Percentiles rank a stretch among this genome's conserved stretches.
Conservation (phyloP, 495 filamentous ascomycete species). For the Margaritispora aquatica region DNA sequence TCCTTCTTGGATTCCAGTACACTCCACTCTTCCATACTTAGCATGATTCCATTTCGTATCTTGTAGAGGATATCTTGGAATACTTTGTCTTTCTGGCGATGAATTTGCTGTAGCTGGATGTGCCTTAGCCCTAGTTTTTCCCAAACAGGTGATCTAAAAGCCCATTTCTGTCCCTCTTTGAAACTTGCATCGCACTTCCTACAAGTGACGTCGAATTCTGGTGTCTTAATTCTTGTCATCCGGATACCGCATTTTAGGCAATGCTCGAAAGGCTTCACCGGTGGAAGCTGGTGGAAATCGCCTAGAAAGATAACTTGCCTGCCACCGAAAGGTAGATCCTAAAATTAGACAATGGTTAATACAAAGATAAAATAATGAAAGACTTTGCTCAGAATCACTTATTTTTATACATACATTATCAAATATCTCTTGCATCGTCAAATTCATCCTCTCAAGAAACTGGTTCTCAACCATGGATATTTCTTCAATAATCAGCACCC, state of each 20-base stretch:
- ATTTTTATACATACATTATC: background rate
- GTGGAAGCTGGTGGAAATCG: slow-evolving; percentile 40
- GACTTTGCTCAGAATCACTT: background rate
- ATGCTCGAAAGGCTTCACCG: slow-evolving; percentile 32
- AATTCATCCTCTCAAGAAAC: slow-evolving; percentile 47
- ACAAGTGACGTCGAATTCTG: background rate
- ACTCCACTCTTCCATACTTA: slow-evolving; percentile 11
- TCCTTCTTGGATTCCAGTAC: slow-evolving; percentile 6
- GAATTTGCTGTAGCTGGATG: slow-evolving; percentile 19
- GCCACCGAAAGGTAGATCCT: slow-evolving; percentile 9
- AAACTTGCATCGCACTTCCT: background rate
- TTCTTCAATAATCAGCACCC: slow-evolving; percentile 35
- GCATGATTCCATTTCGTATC: slow-evolving; percentile 10
- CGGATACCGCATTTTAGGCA: slow-evolving; percentile 33
- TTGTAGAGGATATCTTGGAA: slow-evolving; percentile 20
- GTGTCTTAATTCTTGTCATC: slow-evolving; percentile 1
- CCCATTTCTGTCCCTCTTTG: slow-evolving; percentile 23
- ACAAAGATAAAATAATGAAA: too few species aligned
- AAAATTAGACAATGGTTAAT: background rate
- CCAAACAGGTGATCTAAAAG: slow-evolving; percentile 24
- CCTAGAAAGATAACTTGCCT: slow-evolving; percentile 36
- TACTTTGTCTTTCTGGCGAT: slow-evolving; percentile 17
- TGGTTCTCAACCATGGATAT: slow-evolving; percentile 48
- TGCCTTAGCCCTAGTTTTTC: slow-evolving; percentile 11
- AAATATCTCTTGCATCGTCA: slow-evolving; percentile 33